These are phyloP conservation scores for Coprinellus aureogranulatus DNA, from an alignment of 768 basidiomycete genomes.

Conservation along the genomic window DNA sequence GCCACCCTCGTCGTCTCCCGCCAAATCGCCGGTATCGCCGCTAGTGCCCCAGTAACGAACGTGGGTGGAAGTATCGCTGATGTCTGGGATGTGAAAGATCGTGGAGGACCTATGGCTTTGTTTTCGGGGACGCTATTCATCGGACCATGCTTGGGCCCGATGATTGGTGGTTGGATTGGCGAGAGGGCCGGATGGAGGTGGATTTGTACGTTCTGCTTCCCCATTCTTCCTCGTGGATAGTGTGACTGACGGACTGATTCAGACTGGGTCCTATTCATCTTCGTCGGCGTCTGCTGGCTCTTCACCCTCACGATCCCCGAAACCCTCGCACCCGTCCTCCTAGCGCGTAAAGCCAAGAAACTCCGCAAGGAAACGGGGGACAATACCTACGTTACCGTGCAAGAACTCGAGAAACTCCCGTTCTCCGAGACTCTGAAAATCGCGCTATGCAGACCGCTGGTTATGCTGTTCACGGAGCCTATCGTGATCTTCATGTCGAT, in stretches of 20 bases:
- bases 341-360: slow-evolving; percentile 38
- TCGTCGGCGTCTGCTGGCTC: slow-evolving; percentile 34
- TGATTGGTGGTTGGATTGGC: slow-evolving; percentile 49
- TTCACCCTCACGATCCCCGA: slow-evolving; percentile 48
- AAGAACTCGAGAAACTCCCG: slow-evolving; percentile 37
- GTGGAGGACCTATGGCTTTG: slow-evolving; percentile 47
- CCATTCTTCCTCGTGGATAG: background rate
- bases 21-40: slow-evolving; percentile 44
- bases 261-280: slow-evolving; percentile 48
- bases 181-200: slow-evolving; percentile 45
- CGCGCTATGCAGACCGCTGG: slow-evolving; percentile 37
- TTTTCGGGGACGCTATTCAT: slow-evolving; percentile 50
- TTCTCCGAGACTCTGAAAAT: slow-evolving; percentile 32
- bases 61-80: slow-evolving; percentile 44
- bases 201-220: slow-evolving; percentile 34
- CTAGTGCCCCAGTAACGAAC: slow-evolving; percentile 44
- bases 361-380: slow-evolving; percentile 42
- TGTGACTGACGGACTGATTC: background rate
- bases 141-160: slow-evolving; percentile 48
- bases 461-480: slow-evolving; percentile 44
- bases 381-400: slow-evolving; percentile 31
- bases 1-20: slow-evolving; percentile 42
- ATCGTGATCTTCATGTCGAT: slow-evolving; percentile 43
- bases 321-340: slow-evolving; percentile 47
- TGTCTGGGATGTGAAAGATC: slow-evolving; percentile 38